Evolutionary conservation across 2,329 filamentous ascomycete species (phyloP), one percentile per base, ranked within the genome.

Genomic region (Pyricularia sp.): DNA sequence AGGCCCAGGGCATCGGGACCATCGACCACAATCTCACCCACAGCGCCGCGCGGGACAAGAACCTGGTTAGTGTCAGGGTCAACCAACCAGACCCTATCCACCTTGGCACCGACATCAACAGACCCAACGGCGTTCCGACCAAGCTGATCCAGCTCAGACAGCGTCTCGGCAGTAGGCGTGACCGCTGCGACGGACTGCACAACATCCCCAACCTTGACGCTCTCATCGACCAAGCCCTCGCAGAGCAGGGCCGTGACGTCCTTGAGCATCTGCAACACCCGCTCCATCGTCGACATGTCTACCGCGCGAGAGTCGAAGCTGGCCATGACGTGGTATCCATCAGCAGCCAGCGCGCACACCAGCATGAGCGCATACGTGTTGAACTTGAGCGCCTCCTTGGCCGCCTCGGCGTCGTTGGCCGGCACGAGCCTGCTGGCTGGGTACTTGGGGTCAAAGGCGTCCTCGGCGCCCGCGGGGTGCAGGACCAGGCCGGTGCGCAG

Each of bases 231-330:
- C 1, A 75, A 74, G 42, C 78, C 74, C 67, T 79, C 77, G 65
- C 84, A 83, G 28, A 90, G 79, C 26, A 83, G 77, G 61, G 81
- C 79, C 0, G 82, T 81, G n/a, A 86, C 81, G 3, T 79, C 77
- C 42, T 82, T 82, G 26, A 90, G 80, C 68, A 86, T 83, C 1
- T 79, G 74, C 26, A 89, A 78, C 3, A 84, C 84, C 36, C 81
- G 79, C 72, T 88, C 78, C 78, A 89, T 85, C 23, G 83, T 81
- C 28, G 78, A 76, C 36, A 78, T 80, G 23, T 79, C 79, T 23
- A 90, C 83, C 0, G 84, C 82, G n/a, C 84, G 83, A 26, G 86
- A 87, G 73, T 91, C 88, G 72, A 90, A 90, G 72, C 88, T 88
- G 0, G 87, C 87, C 79, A 87, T 88, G 69, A 88, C 79, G 20